These are phyloP conservation scores for Chaetomium fimeti DNA, from an alignment of 495 filamentous ascomycete species.

Conservation along the genomic window DNA sequence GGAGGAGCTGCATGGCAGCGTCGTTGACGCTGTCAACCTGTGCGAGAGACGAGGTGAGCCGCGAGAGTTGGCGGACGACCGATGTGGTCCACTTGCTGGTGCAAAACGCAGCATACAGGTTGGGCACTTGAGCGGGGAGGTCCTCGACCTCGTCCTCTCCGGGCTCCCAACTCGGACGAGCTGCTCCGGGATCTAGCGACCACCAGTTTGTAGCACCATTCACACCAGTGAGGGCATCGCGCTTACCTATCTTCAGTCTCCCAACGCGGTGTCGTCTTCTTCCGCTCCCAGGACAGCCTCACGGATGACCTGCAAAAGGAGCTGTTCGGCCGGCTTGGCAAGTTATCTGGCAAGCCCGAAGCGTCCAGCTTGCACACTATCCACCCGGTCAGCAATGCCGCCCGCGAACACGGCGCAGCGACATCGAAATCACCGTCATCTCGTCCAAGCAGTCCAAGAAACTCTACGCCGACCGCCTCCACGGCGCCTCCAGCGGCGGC, in stretches of 20 bases:
- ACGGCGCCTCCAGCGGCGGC: conserved; percentile 20
- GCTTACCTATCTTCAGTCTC: conserved; percentile 56
- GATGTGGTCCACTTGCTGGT: too few species aligned
- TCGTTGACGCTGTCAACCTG: too few species aligned
- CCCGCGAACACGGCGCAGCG: conserved; percentile 57
- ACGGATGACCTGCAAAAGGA: conserved; percentile 67
- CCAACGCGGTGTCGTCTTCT: conserved; percentile 77
- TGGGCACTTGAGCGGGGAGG: too few species aligned
- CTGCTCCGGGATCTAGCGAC: conserved; percentile 65
- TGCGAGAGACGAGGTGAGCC: too few species aligned
- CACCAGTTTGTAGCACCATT: conserved; percentile 27
- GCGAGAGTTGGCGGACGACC: too few species aligned
- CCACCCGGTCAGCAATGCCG: conserved; percentile 65
- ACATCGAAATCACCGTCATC: conserved; percentile 75
- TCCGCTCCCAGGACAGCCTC: conserved; percentile 68
- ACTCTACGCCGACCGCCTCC: conserved; percentile 47
- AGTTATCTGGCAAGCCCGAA: conserved; percentile 63
- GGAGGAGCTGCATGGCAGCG: too few species aligned
- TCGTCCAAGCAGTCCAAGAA: conserved; percentile 58
- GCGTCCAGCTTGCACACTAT: conserved; percentile 70
- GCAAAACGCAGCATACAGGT: too few species aligned
- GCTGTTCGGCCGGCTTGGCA: conserved; percentile 62
- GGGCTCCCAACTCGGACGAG: conserved; percentile 63
- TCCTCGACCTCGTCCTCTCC: conserved; percentile 58
- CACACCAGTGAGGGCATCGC: not conserved